phyloP scores from a whole-genome alignment of 1,139 yeast genomes.

The Blastobotrys persicus region DNA sequence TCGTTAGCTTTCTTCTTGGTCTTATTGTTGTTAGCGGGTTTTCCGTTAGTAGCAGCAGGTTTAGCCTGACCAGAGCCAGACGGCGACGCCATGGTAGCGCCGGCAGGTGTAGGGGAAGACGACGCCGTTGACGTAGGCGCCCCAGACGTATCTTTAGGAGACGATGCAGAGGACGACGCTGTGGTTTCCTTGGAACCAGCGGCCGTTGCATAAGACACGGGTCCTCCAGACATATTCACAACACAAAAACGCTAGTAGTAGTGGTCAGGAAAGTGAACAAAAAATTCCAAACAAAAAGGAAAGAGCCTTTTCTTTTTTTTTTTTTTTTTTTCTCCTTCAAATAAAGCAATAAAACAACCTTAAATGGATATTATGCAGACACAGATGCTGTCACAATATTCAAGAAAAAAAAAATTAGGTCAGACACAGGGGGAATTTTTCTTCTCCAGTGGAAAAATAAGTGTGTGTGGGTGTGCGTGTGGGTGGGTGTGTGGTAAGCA shows the following conservation, averaged over 20 bases:
- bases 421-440: background rate
- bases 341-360: conserved; percentile 3
- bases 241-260: conserved; percentile 6
- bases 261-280: background rate
- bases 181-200: conserved; percentile 26
- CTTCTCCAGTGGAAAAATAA: background rate
- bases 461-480: background rate
- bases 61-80: background rate
- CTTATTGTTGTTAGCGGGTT: conserved; percentile 24
- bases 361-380: background rate
- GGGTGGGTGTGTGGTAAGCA: background rate
- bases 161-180: conserved; percentile 3
- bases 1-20: conserved; percentile 22
- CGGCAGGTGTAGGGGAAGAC: conserved; percentile 11
- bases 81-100: conserved; percentile 10
- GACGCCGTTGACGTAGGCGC: conserved; percentile 5
- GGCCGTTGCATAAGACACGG: conserved; percentile 34
- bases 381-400: background rate
- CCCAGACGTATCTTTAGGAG: conserved; percentile 6
- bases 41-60: conserved; percentile 1
- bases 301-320: background rate
- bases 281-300: background rate
- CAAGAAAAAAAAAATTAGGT: background rate
- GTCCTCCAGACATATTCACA: conserved; percentile 27
- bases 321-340: background rate